Evolutionary conservation across 2,329 filamentous ascomycete species (phyloP).

Genomic region (Cladosporium sp.): DNA sequence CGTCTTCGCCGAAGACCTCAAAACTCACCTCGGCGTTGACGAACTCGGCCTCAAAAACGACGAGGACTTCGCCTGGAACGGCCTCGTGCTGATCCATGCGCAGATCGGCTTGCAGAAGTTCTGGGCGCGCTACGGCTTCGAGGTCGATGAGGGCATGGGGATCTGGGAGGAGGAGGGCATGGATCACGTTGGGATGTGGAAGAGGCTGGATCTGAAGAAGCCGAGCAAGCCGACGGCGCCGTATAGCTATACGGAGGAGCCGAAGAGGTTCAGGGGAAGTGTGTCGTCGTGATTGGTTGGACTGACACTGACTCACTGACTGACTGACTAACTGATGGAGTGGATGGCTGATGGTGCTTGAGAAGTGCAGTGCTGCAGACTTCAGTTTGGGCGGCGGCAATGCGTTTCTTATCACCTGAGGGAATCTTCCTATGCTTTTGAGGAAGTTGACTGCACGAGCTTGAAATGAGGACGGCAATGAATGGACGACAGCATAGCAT

Average conservation of each 20-base stretch:
- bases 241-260: slow-evolving; percentile 19
- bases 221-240: slow-evolving; percentile 14
- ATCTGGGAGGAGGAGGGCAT: slow-evolving; percentile 84
- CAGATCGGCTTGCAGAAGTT: slow-evolving; percentile 65
- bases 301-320: neutral
- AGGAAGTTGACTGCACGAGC: neutral
- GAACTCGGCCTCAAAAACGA: slow-evolving; percentile 28
- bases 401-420: neutral
- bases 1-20: slow-evolving; percentile 37
- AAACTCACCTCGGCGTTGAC: slow-evolving; percentile 30
- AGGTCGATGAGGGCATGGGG: slow-evolving; percentile 71
- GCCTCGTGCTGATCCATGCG: slow-evolving; percentile 77
- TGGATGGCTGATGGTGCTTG: neutral
- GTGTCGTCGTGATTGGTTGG: neutral
- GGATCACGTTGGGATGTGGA: slow-evolving; percentile 83
- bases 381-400: neutral
- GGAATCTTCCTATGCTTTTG: neutral
- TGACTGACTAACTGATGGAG: neutral
- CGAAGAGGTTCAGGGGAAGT: slow-evolving; percentile 19
- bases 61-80: slow-evolving; percentile 63
- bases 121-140: slow-evolving; percentile 75
- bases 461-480: neutral
- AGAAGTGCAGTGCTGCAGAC: neutral
- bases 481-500: neutral
- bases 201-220: slow-evolving; percentile 37